Conservation (phyloP, 441 rosid genomes). For the Populus hybrid region DNA sequence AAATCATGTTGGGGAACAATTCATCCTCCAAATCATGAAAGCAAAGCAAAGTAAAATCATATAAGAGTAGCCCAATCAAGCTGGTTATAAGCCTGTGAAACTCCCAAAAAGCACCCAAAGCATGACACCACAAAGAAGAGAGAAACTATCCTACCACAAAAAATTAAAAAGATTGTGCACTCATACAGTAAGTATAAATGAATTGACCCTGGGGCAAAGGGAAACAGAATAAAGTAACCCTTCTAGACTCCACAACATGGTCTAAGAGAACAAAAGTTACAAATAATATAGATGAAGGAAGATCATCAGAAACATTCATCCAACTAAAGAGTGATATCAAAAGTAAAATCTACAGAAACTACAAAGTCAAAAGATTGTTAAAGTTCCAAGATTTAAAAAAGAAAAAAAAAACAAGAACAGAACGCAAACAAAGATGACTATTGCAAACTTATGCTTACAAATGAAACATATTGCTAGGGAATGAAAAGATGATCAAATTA, state of each 20-base stretch:
- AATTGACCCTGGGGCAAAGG: background rate
- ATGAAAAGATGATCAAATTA: background rate
- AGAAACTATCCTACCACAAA: background rate
- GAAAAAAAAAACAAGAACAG: too few species aligned
- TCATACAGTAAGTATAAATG: background rate
- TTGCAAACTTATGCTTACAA: background rate
- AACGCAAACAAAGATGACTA: background rate
- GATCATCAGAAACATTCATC: background rate
- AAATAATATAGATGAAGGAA: background rate
- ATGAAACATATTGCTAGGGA: background rate
- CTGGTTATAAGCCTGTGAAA: background rate
- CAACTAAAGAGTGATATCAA: background rate
- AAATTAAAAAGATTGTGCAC: background rate
- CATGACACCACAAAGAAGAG: background rate
- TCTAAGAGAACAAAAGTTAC: too few species aligned
- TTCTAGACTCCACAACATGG: background rate
- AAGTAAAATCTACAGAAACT: background rate
- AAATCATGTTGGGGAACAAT: background rate
- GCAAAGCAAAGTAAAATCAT: background rate
- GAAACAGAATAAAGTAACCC: background rate
- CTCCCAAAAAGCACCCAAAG: too few species aligned
- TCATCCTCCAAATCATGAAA: background rate
- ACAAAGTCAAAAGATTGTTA: background rate
- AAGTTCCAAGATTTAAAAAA: too few species aligned
- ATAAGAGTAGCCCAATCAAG: background rate